A percentile compares a stretch with the other conserved stretches of the same genome.
Conservation (phyloP, 1,284 basidiomycete genomes). For the Ceratorhiza oryzae-sativae region DNA sequence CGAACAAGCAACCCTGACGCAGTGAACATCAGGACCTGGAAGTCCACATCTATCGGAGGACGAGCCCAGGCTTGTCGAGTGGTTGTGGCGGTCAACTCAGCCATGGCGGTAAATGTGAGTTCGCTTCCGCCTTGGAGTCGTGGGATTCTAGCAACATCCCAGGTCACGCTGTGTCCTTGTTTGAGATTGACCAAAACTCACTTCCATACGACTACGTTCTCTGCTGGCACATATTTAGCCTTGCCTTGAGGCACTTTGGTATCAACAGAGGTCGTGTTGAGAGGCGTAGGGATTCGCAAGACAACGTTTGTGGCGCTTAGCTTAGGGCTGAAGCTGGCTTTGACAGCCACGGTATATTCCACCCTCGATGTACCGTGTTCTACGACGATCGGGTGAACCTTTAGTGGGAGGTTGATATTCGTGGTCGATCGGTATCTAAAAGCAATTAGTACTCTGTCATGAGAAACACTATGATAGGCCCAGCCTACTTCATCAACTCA, state of each 20-base stretch:
- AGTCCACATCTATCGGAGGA: constrained; percentile 97
- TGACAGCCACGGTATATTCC: constrained; percentile 88
- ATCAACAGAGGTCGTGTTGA: constrained; percentile 92
- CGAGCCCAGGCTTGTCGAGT: constrained; percentile 94
- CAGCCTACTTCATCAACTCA: constrained; percentile 88
- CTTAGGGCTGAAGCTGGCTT: constrained; percentile 90
- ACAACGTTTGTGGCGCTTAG: constrained; percentile 93
- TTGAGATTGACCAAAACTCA: constrained; percentile 56
- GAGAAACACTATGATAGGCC: constrained; percentile 8
- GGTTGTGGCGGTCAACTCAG: constrained; percentile 85
- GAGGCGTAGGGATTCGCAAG: constrained; percentile 91
- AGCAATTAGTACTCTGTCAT: constrained; percentile 11
- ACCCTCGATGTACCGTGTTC: constrained; percentile 93
- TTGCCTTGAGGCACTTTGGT: constrained; percentile 92
- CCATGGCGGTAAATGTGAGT: constrained; percentile 83
- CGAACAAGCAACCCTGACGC: constrained; percentile 94
- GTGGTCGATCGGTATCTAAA: constrained; percentile 91
- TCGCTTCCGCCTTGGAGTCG: constrained; percentile 93
- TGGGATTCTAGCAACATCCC: constrained; percentile 69
- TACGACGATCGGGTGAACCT: constrained; percentile 88
- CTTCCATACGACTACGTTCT: constrained; percentile 99
- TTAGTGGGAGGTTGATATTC: constrained; percentile 93
- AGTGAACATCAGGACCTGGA: constrained; percentile 98
- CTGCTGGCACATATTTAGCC: constrained; percentile 95
- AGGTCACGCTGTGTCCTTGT: background rate